Evolutionary conservation across 164 flowering plant genomes (phyloP), one percentile per base, ranked within the genome.

Genomic region (Stephania japonica): DNA sequence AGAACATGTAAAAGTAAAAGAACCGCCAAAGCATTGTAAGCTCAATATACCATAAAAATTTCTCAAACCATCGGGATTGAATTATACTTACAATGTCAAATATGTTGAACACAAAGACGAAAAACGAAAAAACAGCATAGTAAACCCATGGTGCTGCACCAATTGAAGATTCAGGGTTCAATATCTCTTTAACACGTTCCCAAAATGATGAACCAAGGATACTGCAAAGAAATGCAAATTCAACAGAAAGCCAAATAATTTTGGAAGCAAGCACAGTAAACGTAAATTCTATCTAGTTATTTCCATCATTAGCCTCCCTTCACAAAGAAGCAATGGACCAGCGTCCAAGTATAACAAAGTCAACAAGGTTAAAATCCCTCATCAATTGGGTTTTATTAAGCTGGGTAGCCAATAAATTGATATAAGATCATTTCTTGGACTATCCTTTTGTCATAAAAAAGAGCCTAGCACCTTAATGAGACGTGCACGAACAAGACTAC

Each of bases 141-240:
- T 87, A 96, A 76, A 96, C 93, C 97, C 97, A 96, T 27, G 95
- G 99, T 65, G 70, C 81, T 69, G 98, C 99, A 61, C 99, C 99
- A 77, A 85, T 32, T 27, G 97, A 85, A 75, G 82, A 84, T 65
- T 85, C 88, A 68, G 98, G 99, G 81, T 89, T 96, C 85, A 96
- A 74, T 47, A 89, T 89, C 82, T 90, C 87, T 82, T 84, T 93
- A 18, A 96, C 86, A 76, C 77, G 86, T 78, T 83, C 91, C 97
- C 93, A 93, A 70, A 93, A 93, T 26, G 87, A 85, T 16, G 92
- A 93, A 70, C 87, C 83, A 44, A 89, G 86, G 38, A 96, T 70
- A 82, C 98, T 93, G 97, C 80, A 80, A 72, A 25, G 78, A 49
- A 76, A 47, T 47, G 16, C 21, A 1, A 23, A 53, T 62, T 32